A percentile compares a stretch with the other conserved stretches of the same genome.
Evolutionary conservation across 2,329 filamentous ascomycete genomes (phyloP).

Genomic region (Ophidiomyces ophidiicola): DNA sequence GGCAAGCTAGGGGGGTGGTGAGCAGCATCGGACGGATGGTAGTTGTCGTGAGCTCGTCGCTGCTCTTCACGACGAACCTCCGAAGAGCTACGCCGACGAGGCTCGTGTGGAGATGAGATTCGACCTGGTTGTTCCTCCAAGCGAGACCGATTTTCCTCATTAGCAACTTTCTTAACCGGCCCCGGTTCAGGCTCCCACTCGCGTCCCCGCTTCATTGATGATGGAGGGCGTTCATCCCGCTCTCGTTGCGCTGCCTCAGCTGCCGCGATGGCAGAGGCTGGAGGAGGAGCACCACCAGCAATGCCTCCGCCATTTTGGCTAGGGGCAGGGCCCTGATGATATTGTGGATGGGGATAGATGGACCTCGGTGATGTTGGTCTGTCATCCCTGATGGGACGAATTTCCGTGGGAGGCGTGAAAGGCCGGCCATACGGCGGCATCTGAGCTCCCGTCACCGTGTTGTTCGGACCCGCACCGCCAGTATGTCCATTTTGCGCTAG

Average conservation of each 20-base stretch:
- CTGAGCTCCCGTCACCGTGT: conserved; percentile 41
- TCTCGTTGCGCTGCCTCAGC: conserved; percentile 57
- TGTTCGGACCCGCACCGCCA: conserved; percentile 46
- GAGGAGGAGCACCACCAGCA: conserved; percentile 55
- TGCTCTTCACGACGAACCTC: conserved; percentile 56
- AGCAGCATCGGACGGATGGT: conserved; percentile 85
- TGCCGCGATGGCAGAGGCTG: conserved; percentile 52
- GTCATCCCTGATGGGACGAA: conserved; percentile 69
- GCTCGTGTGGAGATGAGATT: conserved; percentile 54
- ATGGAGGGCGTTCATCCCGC: conserved; percentile 62
- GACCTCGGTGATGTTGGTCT: conserved; percentile 85
- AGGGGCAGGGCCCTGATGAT: conserved; percentile 54
- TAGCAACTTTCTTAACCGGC: conserved; percentile 67
- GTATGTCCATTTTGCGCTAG: conserved; percentile 28
- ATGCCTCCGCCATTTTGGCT: conserved; percentile 41
- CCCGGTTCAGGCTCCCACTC: conserved; percentile 82
- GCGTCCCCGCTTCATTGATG: conserved; percentile 68
- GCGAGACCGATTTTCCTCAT: conserved; percentile 74
- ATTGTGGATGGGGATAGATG: conserved; percentile 70
- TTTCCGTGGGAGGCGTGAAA: conserved; percentile 71
- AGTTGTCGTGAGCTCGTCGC: conserved; percentile 62
- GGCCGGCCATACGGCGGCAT: conserved; percentile 62
- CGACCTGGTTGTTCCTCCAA: conserved; percentile 59
- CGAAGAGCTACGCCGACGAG: conserved; percentile 66
- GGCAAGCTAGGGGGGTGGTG: conserved; percentile 61